Conservation (phyloP, 768 basidiomycete genomes). For the Mycena indigotica region DNA sequence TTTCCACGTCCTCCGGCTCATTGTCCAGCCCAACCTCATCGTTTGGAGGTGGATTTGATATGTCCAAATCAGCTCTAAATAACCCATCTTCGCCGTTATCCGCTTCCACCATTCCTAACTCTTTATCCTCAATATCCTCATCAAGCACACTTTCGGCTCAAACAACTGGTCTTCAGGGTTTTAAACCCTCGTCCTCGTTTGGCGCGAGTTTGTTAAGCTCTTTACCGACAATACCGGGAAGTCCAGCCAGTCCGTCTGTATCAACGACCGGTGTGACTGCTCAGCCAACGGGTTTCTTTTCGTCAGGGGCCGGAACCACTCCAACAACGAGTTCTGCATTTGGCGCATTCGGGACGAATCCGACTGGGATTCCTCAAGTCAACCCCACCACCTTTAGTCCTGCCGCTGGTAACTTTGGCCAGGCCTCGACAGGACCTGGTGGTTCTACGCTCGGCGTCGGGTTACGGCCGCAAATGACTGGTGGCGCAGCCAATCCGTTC, state of each 20-base stretch:
- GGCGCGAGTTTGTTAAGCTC: slow-evolving; percentile 74
- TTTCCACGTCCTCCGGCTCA: slow-evolving; percentile 5
- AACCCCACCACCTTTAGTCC: too few species aligned
- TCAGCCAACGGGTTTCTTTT: slow-evolving; percentile 20
- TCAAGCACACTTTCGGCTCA: slow-evolving; percentile 45
- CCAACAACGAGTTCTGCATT: slow-evolving; percentile 7
- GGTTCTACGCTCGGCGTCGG: slow-evolving; percentile 57
- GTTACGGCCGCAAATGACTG: slow-evolving; percentile 65
- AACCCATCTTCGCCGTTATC: slow-evolving; percentile 29
- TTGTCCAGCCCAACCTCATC: slow-evolving; percentile 14
- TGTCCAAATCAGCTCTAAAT: slow-evolving; percentile 13
- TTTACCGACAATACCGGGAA: slow-evolving; percentile 72
- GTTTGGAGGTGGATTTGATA: slow-evolving; percentile 2
- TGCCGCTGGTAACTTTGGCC: slow-evolving; percentile 40
- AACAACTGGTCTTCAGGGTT: slow-evolving; percentile 65
- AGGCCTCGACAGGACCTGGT: slow-evolving; percentile 29
- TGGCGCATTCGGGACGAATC: slow-evolving; percentile 36
- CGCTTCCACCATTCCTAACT: slow-evolving; percentile 33
- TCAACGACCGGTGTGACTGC: slow-evolving; percentile 21
- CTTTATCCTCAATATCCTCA: slow-evolving; percentile 3
- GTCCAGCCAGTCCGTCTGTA: slow-evolving; percentile 44
- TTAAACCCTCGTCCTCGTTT: slow-evolving; percentile 82
- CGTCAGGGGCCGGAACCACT: background rate
- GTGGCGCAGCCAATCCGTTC: slow-evolving; percentile 65
- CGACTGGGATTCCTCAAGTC: too few species aligned